Conservation (phyloP, 176 grass and related monocot genomes). For the Oryza meridionalis region DNA sequence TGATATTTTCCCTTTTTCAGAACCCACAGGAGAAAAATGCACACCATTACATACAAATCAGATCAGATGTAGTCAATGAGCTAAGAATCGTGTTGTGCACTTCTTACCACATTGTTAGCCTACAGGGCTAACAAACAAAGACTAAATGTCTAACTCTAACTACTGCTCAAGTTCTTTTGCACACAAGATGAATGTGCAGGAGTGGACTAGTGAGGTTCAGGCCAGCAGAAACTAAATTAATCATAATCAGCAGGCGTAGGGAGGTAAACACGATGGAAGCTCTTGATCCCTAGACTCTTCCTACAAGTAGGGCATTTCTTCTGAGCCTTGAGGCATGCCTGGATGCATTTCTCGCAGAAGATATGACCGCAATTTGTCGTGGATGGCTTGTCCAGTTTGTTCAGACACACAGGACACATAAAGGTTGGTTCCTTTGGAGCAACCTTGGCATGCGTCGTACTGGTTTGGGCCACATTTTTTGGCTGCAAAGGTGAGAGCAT, state of each 20-base stretch:
- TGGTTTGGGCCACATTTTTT: not conserved
- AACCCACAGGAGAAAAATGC: not conserved
- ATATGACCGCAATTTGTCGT: conserved; percentile 70
- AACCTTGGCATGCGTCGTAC: not conserved
- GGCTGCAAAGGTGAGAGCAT: conserved; percentile 1
- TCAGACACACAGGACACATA: conserved; percentile 64
- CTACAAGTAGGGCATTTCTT: conserved; percentile 77
- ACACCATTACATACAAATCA: not conserved
- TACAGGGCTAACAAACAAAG: not conserved
- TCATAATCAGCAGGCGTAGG: conserved; percentile 35
- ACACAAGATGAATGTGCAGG: not conserved
- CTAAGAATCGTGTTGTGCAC: not conserved
- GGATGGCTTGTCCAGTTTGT: conserved; percentile 49
- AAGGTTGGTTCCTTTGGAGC: conserved; percentile 52
- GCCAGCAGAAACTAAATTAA: not conserved
- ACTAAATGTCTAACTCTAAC: too few relatives aligned
- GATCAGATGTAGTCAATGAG: not conserved
- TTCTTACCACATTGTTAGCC: not conserved
- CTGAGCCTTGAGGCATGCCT: conserved; percentile 48
- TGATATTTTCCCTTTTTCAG: not conserved
- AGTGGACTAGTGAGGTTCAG: not conserved
- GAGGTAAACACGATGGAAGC: conserved; percentile 64
- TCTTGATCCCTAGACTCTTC: conserved; percentile 49
- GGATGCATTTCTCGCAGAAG: conserved; percentile 65
- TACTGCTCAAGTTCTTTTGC: too few relatives aligned